Percentiles rank a stretch among this genome's conserved stretches.
Evolutionary conservation across 768 basidiomycete genomes (phyloP).

Genomic region (Kwoniella europaea): DNA sequence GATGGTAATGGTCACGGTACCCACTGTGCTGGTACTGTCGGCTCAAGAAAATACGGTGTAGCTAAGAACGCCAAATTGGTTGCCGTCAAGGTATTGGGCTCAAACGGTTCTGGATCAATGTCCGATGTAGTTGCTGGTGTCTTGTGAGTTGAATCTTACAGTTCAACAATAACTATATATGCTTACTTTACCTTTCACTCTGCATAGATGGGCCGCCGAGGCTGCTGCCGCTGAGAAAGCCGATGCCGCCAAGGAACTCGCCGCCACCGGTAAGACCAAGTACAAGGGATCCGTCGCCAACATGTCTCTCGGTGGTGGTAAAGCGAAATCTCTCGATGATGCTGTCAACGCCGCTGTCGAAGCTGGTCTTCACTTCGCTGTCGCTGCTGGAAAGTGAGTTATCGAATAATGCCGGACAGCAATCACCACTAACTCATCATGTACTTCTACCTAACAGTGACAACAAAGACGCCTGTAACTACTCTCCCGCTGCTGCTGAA

Average conservation of each 20-base stretch:
- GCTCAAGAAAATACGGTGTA: slow-evolving; percentile 89
- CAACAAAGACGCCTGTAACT: slow-evolving; percentile 85
- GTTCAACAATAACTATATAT: no score
- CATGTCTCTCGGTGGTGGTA: slow-evolving; percentile 97
- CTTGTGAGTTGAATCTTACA: slow-evolving; percentile 44
- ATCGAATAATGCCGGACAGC: no score
- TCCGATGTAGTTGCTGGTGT: slow-evolving; percentile 91
- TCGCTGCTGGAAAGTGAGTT: slow-evolving; percentile 76
- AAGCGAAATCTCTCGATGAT: slow-evolving; percentile 79
- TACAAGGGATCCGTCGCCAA: slow-evolving; percentile 82
- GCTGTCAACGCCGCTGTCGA: slow-evolving; percentile 85
- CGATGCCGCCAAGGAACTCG: slow-evolving; percentile 70
- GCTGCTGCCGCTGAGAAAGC: slow-evolving; percentile 63
- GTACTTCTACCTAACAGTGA: slow-evolving; percentile 64
- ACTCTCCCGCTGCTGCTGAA: slow-evolving; percentile 87
- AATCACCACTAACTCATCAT: not conserved
- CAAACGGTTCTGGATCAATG: slow-evolving; percentile 93
- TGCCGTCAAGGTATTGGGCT: slow-evolving; percentile 69
- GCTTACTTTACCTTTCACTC: not conserved
- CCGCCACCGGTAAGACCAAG: slow-evolving; percentile 73
- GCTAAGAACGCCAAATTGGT: slow-evolving; percentile 80
- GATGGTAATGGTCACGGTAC: slow-evolving; percentile 96
- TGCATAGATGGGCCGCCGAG: slow-evolving; percentile 67
- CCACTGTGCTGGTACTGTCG: slow-evolving; percentile 95
- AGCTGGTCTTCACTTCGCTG: slow-evolving; percentile 88